phyloP scores from a whole-genome alignment of 768 basidiomycete genomes.

The Rhodotorula sphaerocarpa region DNA sequence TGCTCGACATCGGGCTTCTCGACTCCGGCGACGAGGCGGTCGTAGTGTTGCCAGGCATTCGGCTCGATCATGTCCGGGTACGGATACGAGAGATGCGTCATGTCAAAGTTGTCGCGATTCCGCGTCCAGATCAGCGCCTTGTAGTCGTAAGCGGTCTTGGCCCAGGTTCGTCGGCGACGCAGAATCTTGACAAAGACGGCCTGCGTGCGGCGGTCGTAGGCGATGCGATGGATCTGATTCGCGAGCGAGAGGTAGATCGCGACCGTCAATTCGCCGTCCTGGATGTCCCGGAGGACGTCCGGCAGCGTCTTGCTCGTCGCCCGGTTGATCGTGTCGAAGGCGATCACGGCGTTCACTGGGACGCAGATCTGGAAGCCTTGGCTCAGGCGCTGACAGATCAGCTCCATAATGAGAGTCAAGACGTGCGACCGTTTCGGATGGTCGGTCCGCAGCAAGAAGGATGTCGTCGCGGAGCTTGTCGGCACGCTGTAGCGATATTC shows the following conservation, averaged over 20 bases:
- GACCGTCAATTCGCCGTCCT: constrained; percentile 45
- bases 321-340: constrained; percentile 17
- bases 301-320: constrained; percentile 36
- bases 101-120: constrained; percentile 5
- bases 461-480: constrained; percentile 71
- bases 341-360: constrained; percentile 55
- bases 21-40: constrained; percentile 46
- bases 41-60: constrained; percentile 41
- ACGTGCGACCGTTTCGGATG: constrained; percentile 42
- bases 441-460: constrained; percentile 72
- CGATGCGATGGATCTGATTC: constrained; percentile 88
- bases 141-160: constrained; percentile 58
- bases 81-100: constrained; percentile 16
- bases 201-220: constrained; percentile 68
- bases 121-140: constrained; percentile 78
- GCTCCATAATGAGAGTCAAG: constrained; percentile 60
- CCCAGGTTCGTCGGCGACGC: constrained; percentile 56
- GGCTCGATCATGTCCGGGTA: constrained; percentile 36
- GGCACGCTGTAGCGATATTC: constrained; percentile 76
- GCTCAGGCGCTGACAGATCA: constrained; percentile 82
- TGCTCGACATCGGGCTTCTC: constrained; percentile 70
- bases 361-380: constrained; percentile 91
- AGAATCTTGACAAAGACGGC: constrained; percentile 79
- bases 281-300: constrained; percentile 41
- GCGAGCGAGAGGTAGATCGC: constrained; percentile 88